A percentile compares a stretch with the other conserved stretches of the same genome.
phyloP scores from a whole-genome alignment of 2,329 filamentous ascomycete species.

The Fusarium praegraminearum region DNA sequence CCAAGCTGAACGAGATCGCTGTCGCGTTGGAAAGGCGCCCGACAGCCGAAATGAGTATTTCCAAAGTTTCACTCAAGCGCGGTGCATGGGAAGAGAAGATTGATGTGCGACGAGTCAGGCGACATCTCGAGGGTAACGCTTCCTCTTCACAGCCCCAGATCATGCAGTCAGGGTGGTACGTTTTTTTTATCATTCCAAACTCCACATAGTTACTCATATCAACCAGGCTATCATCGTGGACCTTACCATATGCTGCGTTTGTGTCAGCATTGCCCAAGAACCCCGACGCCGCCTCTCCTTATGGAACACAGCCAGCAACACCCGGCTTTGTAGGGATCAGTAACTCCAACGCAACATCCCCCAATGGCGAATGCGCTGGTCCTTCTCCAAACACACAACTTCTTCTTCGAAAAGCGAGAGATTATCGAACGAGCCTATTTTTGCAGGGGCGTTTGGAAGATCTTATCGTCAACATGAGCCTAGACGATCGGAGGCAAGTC shows the following conservation, averaged over 20 bases:
- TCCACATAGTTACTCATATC: fast-evolving
- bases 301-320: neutral
- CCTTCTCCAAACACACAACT: slow-evolving; percentile 30
- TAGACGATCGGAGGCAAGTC: slow-evolving; percentile 22
- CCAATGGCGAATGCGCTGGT: neutral
- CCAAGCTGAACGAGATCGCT: neutral
- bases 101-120: neutral
- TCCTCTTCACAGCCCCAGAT: neutral
- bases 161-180: neutral
- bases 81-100: neutral
- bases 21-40: neutral
- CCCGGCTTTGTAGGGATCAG: slow-evolving; percentile 21
- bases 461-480: slow-evolving; percentile 6
- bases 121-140: neutral
- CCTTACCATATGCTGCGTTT: slow-evolving; percentile 27
- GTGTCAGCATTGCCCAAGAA: neutral
- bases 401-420: slow-evolving; percentile 5
- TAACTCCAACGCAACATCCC: slow-evolving; percentile 1
- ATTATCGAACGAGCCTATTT: slow-evolving; percentile 13
- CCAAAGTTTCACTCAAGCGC: neutral
- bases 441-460: slow-evolving; percentile 14
- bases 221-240: slow-evolving; percentile 12
- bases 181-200: fast-evolving
- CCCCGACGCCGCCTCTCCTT: slow-evolving; percentile 14
- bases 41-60: neutral